Conservation (phyloP, 345 rosid species). For the Eucalyptus cladocalyx region DNA sequence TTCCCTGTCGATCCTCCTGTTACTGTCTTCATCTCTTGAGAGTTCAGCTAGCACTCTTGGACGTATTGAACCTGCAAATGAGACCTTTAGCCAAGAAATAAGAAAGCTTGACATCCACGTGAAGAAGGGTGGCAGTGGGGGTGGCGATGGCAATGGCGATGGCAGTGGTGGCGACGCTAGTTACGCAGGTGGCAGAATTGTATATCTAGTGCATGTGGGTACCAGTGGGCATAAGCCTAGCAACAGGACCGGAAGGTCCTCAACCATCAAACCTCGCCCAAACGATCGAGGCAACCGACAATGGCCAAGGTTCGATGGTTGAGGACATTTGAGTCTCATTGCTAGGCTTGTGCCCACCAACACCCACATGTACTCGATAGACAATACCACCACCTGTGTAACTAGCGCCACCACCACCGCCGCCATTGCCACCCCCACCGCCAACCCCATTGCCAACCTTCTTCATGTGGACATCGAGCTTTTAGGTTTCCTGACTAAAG, state of each 20-base stretch:
- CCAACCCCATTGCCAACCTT: not conserved
- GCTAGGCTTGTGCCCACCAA: not conserved
- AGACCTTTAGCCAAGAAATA: not conserved
- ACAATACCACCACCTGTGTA: not conserved
- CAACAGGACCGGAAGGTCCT: too few species aligned
- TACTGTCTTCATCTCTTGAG: not conserved
- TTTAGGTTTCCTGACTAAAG: not conserved
- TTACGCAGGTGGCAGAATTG: accelerated
- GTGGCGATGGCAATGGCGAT: accelerated
- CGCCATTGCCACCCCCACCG: too few species aligned
- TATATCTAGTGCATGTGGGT: too few species aligned
- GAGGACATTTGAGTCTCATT: not conserved
- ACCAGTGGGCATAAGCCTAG: too few species aligned
- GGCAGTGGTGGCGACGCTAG: too few species aligned
- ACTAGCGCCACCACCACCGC: not conserved
- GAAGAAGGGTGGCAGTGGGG: not conserved
- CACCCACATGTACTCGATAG: accelerated
- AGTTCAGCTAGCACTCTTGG: too few species aligned
- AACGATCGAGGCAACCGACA: not conserved
- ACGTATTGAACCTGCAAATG: not conserved
- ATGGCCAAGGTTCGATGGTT: not conserved
- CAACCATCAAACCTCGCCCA: too few species aligned
- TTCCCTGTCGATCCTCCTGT: too few species aligned
- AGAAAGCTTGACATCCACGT: not conserved
- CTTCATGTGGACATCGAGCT: not conserved